A percentile compares a stretch with the other conserved stretches of the same genome.
These are phyloP conservation scores for Karstenula rhodostoma DNA, from an alignment of 2,329 filamentous ascomycete genomes.

Conservation along the genomic window DNA sequence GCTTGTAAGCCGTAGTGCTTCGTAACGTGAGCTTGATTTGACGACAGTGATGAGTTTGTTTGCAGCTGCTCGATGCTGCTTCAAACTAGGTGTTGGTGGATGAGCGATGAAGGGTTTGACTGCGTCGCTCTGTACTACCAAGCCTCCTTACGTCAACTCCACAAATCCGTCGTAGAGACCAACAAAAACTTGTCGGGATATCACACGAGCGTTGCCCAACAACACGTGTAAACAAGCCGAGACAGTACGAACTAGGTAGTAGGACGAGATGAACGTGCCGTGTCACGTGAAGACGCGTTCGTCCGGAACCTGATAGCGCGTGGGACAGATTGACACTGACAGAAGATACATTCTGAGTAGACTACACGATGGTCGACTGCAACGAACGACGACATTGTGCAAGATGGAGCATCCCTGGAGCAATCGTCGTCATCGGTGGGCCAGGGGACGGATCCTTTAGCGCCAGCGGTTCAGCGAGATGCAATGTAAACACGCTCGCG, in stretches of 20 bases:
- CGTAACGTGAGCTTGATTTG: background rate
- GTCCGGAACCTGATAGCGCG: background rate
- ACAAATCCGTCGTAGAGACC: too few relatives aligned
- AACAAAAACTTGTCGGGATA: too few relatives aligned
- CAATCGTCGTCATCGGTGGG: constrained; percentile 5
- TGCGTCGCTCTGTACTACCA: too few relatives aligned
- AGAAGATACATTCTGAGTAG: background rate
- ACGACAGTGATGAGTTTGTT: background rate
- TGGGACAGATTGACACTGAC: background rate
- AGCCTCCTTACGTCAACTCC: too few relatives aligned
- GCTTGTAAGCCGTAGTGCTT: background rate
- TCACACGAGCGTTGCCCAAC: too few relatives aligned
- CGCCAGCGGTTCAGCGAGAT: background rate
- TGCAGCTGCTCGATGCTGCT: background rate
- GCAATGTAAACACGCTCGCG: constrained; percentile 1
- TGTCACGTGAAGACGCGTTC: constrained; percentile 4
- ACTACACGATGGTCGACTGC: background rate
- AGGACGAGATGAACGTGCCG: background rate
- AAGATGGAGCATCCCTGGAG: background rate
- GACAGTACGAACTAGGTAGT: background rate
- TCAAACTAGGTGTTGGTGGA: background rate
- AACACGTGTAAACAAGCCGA: too few relatives aligned
- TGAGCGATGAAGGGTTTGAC: too few relatives aligned
- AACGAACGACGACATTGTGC: background rate
- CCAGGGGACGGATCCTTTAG: constrained; percentile 3